Evolutionary conservation across 176 grass and related monocot genomes (phyloP), one percentile per base, ranked within the genome.

Genomic region (Leersia perrieri): DNA sequence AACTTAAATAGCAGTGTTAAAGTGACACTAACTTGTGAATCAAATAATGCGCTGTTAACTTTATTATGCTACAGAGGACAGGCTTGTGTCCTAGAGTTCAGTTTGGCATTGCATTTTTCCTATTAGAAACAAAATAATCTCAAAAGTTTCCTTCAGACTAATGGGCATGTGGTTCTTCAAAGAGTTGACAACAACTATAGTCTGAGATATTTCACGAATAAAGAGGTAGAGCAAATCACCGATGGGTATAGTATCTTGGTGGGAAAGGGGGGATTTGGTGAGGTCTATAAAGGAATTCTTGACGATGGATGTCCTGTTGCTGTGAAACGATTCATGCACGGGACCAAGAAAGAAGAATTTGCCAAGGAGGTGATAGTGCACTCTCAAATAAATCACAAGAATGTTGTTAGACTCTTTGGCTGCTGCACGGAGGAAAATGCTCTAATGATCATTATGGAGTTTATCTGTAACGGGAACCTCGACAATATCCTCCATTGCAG

Each of bases 321-420:
- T 5, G 69, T 72, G 30, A 72, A 72, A 26, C 28, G 5, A 30
- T 72, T 45, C 69, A 45, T 29, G 30, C 28, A 72, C 30, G 69
- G 25, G 18, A 72, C 69, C 5, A 42, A 40, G 40, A 47, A 72
- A 72, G 69, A 72, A 45, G 69, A 72, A 41, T 72, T 72, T 9
- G 40, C 69, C 26, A 47, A 20, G 40, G 69, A 72, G 42, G 69
- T 72, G 40, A 72, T 72, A 47, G 40, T 45, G 69, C 69, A 72
- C 20, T 72, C 69, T 40, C 69, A 72, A 8, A 72, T 72, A 72
- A 72, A 72, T 18, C 69, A 72, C 40, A 72, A 30, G 69, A 72
- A 72, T 31, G 69, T 47, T 16, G 36, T 44, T 0, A 28, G 38
- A 42, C 23, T 70, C 22, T 16, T 70, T 1, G 36, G 68, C n/a